Evolutionary conservation across 768 basidiomycete genomes (phyloP), one percentile per base, ranked within the genome.

Genomic region (Xerocomellus dryophilus): DNA sequence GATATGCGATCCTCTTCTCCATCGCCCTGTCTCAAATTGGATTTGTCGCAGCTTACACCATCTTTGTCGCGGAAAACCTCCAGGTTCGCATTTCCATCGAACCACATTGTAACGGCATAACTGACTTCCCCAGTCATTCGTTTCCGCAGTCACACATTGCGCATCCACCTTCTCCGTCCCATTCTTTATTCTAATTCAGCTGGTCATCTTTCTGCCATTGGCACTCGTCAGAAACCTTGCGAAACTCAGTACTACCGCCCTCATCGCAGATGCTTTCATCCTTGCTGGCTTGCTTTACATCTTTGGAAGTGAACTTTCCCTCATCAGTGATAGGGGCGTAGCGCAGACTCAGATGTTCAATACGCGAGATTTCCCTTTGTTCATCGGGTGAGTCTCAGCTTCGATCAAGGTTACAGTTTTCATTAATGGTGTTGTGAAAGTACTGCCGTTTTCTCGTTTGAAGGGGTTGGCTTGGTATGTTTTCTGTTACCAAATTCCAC

Each of bases 371-470:
- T 99, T 93, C 75, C 86, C 96, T 1, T 74, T 98, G 18, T 83
- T 99, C 56, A 89, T 99, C 53, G 97, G 93, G 89, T 91, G 61
- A 60, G 85, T 73, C 18, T 23, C 12, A 5, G 8, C 18, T 27
- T 45, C 25, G 15, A 29, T 44, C 43, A 12, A 23, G 39, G 44
- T 41, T 27, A 32, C 42, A 7, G 27, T 34, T 44, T 53, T 23
- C 5, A 43, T 43, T 59, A 6, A 57, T 51, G 15, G 25, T 17
- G 35, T 57, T 25, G 56, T 41, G 25, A 59, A 61, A 93, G 94
- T 8, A 98, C 97, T 21, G 96, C 97, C 4, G 96, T 98, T 29
- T 98, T 98, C 71, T 93, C 97, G 1, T 99, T 98, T 62, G 96
- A 99, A 71, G 96, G 96, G 9, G 93, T 99, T 60, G 97, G 96